Evolutionary conservation across 2,329 filamentous ascomycete genomes (phyloP), one percentile per base, ranked within the genome.

Genomic region (Arachnopeziza araneosa): DNA sequence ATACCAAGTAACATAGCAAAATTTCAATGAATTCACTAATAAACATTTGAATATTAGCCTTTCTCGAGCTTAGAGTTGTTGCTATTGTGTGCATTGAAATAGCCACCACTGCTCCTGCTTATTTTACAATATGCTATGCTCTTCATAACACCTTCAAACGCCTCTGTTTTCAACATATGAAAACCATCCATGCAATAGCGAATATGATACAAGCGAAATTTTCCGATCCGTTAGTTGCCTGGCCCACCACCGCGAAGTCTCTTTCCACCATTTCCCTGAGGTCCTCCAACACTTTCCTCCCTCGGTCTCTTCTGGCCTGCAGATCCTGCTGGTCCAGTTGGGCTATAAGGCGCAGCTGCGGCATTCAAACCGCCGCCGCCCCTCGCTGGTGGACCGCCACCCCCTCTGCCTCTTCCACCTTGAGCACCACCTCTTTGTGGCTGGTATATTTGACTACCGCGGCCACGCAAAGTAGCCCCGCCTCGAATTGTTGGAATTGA

Each of bases 1-100:
- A 87, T 91, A 74, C 78, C 82, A 60, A 88, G 82, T 67, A 86
- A 86, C 63, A 52, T 68, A 62, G 63, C 67, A 49, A 71, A 73
- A 62, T 72, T 71, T 55, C 68, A 72, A 65, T 72, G 36, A 44
- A 14, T 44, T 44, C 12, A 44, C 36, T 8, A 44, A 44, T 44
- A 17, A 44, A 3, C 36, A 32, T 14, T 30, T 9, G 26, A 19
- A 12, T 44, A 19, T 17, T 44, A 44, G 36, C 36, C 36, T 14
- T 14, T 19, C 36, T 14, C 30, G 14, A 44, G 36, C 36, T 17
- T 4, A 19, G 17, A 5, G 17, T 17, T 17, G 36, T 14, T 44
- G 36, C 52, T 19, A 10, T 49, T 9, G 14, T 53, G 30, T 57
- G 8, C n/a, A 48, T 56, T 52, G 56, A 57, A 30, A 59, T 59